Base-by-base conservation (phyloP, 1,139 yeast genomes). In the Protomyces macrosporus region DNA sequence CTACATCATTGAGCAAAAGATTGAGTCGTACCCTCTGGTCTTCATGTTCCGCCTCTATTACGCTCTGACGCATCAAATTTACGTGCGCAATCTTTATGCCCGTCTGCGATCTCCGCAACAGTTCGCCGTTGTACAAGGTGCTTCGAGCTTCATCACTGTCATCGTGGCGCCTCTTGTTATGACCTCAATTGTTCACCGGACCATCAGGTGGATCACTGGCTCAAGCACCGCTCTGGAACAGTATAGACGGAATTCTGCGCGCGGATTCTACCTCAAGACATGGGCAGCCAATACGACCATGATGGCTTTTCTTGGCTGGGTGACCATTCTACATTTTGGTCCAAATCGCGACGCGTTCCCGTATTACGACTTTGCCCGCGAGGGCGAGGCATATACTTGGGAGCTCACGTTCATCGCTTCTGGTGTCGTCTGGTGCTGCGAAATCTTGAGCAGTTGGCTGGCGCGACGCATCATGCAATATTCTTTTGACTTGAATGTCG, bases 381-480 rank as follows among this genome's bases (percentile, higher is more conserved):
- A 34, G 7, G 50, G 42, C 16, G 63, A 60, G 34, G 53, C 55
- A 5, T 60, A 60, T 34, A 16, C 63, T 9, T 60, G 58, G 58
- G 57, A 54, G 14, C 33, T 60, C 39, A 60, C 63, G 3, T 53
- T 54, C 50, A 60, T 55, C 16, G 63, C 63, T 4, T 60, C 63
- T n/a, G 14, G 39, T 6, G 58, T 42, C 4, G 63, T 60, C 12
- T 60, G 63, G 63, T 6, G 45, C 12, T 53, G 63, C 16, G 63
- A 60, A 16, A 12, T 60, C 7, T 10, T 60, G 33, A 53, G 55
- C 33, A 37, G 33, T 23, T 40, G 37, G 6, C 40, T 57, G 5
- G 60, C 65, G 9, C 48, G 48, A n/a, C 14, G 39, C 9, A 53
- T 62, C 39, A 62, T 56, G 45, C 30, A 91, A 91, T 1, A 84